phyloP scores from a whole-genome alignment of 164 flowering plant genomes.

The Santalum album region DNA sequence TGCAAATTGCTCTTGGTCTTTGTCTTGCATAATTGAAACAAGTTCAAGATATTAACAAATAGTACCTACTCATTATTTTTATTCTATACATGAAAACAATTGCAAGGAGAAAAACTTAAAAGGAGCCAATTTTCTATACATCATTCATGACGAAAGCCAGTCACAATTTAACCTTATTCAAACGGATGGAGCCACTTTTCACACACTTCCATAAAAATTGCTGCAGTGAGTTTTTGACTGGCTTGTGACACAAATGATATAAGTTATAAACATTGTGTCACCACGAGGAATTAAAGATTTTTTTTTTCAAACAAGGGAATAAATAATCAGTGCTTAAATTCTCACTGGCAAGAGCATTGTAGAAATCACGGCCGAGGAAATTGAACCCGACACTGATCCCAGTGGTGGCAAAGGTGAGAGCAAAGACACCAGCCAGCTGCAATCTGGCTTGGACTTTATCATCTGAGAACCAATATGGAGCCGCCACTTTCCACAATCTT shows the following conservation, averaged over 20 bases:
- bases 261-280: too few relatives aligned
- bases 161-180: too few relatives aligned
- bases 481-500: conserved; percentile 91
- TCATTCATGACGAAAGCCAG: too few relatives aligned
- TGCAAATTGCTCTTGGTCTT: conserved; percentile 89
- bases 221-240: too few relatives aligned
- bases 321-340: conserved; percentile 9
- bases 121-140: too few relatives aligned
- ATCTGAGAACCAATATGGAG: conserved; percentile 90
- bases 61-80: background rate
- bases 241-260: too few relatives aligned
- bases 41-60: conserved; percentile 2
- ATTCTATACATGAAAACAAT: background rate
- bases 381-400: conserved; percentile 94
- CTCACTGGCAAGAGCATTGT: conserved; percentile 83
- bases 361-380: conserved; percentile 96
- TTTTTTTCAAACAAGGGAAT: background rate
- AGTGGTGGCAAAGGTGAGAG: conserved; percentile 87
- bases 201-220: too few relatives aligned
- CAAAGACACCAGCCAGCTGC: conserved; percentile 74
- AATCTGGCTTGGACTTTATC: conserved; percentile 68
- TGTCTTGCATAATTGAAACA: conserved; percentile 36
- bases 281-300: too few relatives aligned
- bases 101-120: too few relatives aligned
- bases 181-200: too few relatives aligned